A percentile compares a stretch with the other conserved stretches of the same genome.
Conservation (phyloP, 768 basidiomycete genomes). For the Hericium coralloides region DNA sequence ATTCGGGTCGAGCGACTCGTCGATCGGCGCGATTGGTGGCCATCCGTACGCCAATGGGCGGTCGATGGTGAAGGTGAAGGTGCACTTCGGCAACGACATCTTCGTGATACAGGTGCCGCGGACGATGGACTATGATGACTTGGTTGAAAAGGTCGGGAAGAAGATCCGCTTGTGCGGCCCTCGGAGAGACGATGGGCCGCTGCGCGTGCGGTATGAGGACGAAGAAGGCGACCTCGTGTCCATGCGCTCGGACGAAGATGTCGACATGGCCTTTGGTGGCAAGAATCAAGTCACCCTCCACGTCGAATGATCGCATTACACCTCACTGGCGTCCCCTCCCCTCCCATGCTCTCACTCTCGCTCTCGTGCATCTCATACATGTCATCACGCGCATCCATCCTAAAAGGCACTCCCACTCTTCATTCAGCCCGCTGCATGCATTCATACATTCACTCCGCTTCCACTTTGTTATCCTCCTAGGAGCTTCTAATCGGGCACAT, state of each 20-base stretch:
- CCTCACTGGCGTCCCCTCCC: not conserved
- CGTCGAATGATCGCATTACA: slow-evolving; percentile 49
- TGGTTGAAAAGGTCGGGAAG: slow-evolving; percentile 84
- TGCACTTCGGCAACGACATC: slow-evolving; percentile 90
- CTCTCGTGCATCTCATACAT: slow-evolving; percentile 6
- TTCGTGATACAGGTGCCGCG: slow-evolving; percentile 89
- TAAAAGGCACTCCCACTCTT: slow-evolving; percentile 1
- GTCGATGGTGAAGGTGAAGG: slow-evolving; percentile 78
- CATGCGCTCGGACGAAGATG: slow-evolving; percentile 84
- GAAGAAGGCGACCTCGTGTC: slow-evolving; percentile 90
- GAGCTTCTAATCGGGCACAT: slow-evolving; percentile 5
- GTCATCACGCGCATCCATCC: slow-evolving; percentile 8
- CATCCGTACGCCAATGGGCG: slow-evolving; percentile 45
- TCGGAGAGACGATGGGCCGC: slow-evolving; percentile 64
- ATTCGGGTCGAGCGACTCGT: slow-evolving; percentile 84
- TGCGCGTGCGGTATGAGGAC: slow-evolving; percentile 84
- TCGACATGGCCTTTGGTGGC: slow-evolving; percentile 89
- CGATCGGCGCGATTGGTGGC: slow-evolving; percentile 43
- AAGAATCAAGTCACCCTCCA: slow-evolving; percentile 78
- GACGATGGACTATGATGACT: slow-evolving; percentile 67
- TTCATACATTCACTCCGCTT: not conserved
- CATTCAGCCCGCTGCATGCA: slow-evolving; percentile 6
- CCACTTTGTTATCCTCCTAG: slow-evolving; percentile 1
- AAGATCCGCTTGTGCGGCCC: slow-evolving; percentile 92
- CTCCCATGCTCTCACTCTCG: not conserved